phyloP scores from a whole-genome alignment of 139 green algal genomes.

The Mesotaenium endlicherianum region DNA sequence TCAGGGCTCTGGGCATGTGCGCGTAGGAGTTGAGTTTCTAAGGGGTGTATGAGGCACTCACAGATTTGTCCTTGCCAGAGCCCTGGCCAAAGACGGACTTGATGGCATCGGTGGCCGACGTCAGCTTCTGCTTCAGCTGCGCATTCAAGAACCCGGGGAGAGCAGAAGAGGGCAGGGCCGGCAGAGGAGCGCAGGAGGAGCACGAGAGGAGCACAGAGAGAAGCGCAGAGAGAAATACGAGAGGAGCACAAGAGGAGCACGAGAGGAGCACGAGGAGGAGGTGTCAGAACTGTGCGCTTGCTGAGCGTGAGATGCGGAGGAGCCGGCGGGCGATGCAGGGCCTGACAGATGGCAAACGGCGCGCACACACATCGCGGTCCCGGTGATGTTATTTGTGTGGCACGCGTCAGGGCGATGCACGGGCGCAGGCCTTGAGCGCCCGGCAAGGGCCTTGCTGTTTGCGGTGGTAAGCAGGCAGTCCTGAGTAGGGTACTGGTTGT shows the following conservation, averaged over 20 bases:
- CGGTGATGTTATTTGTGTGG: too few relatives aligned
- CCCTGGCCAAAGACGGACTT: slow-evolving; percentile 81
- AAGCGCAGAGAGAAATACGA: background rate
- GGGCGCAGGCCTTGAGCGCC: too few relatives aligned
- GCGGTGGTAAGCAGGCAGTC: too few relatives aligned
- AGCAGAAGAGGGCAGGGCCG: background rate
- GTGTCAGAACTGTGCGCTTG: background rate
- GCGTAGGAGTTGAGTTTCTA: too few relatives aligned
- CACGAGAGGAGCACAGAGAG: background rate
- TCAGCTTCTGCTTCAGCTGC: slow-evolving; percentile 79
- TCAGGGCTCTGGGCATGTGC: too few relatives aligned
- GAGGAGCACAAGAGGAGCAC: background rate
- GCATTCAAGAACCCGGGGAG: background rate
- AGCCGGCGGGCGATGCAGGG: too few relatives aligned
- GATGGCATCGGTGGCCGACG: slow-evolving; percentile 62
- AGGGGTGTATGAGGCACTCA: slow-evolving; percentile 24
- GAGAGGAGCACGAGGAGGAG: background rate
- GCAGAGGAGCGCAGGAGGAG: background rate
- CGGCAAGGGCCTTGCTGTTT: too few relatives aligned
- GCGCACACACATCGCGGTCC: too few relatives aligned
- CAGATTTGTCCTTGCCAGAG: slow-evolving; percentile 35
- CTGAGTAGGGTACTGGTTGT: too few relatives aligned
- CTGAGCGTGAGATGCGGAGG: too few relatives aligned
- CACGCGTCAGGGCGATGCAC: too few relatives aligned
- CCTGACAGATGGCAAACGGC: too few relatives aligned